Evolutionary conservation across 2,329 filamentous ascomycete species (phyloP).

Genomic region (Stylonectria norvegica): DNA sequence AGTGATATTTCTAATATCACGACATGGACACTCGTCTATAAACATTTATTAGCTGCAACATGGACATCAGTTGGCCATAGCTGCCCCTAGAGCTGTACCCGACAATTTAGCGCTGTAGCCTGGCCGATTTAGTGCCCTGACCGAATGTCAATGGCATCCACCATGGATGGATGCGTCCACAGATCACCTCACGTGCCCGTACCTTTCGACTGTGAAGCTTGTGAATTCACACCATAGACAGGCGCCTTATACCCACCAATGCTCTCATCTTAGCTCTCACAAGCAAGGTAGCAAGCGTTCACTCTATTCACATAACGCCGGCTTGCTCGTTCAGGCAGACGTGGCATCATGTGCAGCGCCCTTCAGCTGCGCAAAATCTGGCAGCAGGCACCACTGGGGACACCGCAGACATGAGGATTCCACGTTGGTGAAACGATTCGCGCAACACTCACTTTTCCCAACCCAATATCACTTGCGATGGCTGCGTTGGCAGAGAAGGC

Average conservation of each 20-base stretch:
- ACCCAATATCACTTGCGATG: constrained; percentile 17
- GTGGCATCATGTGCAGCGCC: constrained; percentile 7
- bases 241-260: too few relatives aligned
- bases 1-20: too few relatives aligned
- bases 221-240: too few relatives aligned
- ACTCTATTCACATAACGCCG: not conserved
- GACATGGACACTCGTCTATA: too few relatives aligned
- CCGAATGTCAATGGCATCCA: too few relatives aligned
- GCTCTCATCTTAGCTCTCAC: too few relatives aligned
- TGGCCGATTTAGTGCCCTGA: constrained; percentile 12
- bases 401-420: constrained; percentile 2
- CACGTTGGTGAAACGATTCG: not conserved
- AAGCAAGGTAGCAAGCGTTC: not conserved
- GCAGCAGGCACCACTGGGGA: constrained; percentile 6
- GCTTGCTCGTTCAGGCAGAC: not conserved
- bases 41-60: too few relatives aligned
- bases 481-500: constrained; percentile 39
- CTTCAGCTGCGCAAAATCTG: not conserved
- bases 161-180: too few relatives aligned
- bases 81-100: too few relatives aligned
- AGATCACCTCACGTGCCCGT: not conserved
- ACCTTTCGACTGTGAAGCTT: too few relatives aligned
- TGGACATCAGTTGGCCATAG: too few relatives aligned
- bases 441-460: not conserved
- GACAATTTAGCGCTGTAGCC: constrained; percentile 22